Evolutionary conservation across 2,329 filamentous ascomycete genomes (phyloP), one percentile per base, ranked within the genome.

Genomic region (Ophiostoma himal-ulmi): DNA sequence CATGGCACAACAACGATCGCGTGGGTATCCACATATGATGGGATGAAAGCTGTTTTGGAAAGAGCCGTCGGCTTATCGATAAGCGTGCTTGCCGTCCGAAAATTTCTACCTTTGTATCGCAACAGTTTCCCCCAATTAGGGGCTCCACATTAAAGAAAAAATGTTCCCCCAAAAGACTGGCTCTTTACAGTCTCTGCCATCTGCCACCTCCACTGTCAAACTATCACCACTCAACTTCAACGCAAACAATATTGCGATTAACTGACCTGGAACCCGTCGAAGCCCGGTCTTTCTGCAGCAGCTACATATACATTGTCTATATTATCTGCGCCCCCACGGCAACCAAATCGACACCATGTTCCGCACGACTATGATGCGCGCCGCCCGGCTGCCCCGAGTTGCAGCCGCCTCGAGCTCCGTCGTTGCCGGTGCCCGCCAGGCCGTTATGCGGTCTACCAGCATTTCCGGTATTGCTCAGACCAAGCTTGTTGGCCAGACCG

Each of bases 301-400:
- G 62, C 36, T 39, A 65, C 34, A 39, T 65, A 39, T 65, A 60
- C 20, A 7, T 13, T n/a, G 14, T 39, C 6, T 65, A 65, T 39
- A 65, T 41, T 6, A 10, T 39, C 62, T 65, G 60, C 60, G 60
- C 60, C 57, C 44, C 57, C 57, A 36, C 13, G 30, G 60, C 44
- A 48, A 34, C 10, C 44, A 17, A 69, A 48, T 39, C 68, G 69
- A 44, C 69, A 71, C 54, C 34, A 75, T 75, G 74, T 72, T 75
- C 57, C 72, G 71, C 54, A 72, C 71, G 22, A 66, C 71, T 22
- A 41, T 74, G 22, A 36, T 74, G 71, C 73, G 73, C 52, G 69
- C 71, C 0, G 74, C 72, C 48, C 70, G 70, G 48, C 68, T 73
- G 68, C 68, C 73, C 64, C 72, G 72, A 22, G 62, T 69, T 14